phyloP scores from a whole-genome alignment of 225 moss, liverwort and hornwort genomes.

The Marchantia paleacea region DNA sequence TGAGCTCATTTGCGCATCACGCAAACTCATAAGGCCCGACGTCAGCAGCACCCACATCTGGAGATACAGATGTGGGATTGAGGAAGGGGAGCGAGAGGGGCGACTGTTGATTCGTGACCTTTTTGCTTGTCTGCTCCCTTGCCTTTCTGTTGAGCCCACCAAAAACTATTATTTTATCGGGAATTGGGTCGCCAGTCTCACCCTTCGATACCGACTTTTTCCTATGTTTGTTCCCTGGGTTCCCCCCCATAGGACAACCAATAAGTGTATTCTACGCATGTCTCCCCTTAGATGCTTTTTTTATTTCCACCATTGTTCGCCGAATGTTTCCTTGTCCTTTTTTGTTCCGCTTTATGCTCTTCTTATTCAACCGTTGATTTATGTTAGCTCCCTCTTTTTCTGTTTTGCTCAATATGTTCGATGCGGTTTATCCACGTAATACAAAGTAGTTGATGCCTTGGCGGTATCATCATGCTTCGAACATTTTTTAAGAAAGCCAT shows the following conservation, averaged over 20 bases:
- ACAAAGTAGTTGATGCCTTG: too few relatives aligned
- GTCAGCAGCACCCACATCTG: not conserved
- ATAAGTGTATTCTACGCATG: not conserved
- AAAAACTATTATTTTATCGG: not conserved
- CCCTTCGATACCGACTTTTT: not conserved
- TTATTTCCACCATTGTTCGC: too few relatives aligned
- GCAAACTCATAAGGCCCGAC: not conserved
- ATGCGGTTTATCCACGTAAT: too few relatives aligned
- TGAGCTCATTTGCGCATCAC: slow-evolving; percentile 6
- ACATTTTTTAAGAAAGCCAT: too few relatives aligned
- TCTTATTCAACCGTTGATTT: too few relatives aligned
- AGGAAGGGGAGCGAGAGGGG: not conserved
- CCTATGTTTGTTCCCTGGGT: not conserved
- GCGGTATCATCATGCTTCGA: too few relatives aligned
- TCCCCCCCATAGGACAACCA: not conserved
- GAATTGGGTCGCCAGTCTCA: not conserved
- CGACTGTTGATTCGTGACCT: not conserved
- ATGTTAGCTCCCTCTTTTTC: too few relatives aligned
- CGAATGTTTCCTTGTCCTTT: too few relatives aligned
- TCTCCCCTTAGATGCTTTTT: not conserved
- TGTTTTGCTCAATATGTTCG: too few relatives aligned
- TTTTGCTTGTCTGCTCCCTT: not conserved
- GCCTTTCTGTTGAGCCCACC: not conserved
- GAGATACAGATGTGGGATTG: not conserved
- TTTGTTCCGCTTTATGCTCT: too few relatives aligned